Conservation (phyloP, 345 rosid genomes). For the Salix caprea region DNA sequence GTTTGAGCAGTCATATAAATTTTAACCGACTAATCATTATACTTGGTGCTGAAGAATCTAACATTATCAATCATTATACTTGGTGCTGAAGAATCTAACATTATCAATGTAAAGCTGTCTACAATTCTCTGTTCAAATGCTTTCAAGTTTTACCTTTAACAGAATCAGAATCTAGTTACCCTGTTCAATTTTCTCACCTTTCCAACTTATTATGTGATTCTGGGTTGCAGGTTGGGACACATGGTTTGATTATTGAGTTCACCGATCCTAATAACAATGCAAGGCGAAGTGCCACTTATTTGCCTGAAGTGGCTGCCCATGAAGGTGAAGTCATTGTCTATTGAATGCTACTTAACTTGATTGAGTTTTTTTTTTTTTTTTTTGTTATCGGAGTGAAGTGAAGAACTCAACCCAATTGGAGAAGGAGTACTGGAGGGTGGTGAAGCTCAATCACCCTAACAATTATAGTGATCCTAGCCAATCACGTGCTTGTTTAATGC, state of each 20-base stretch:
- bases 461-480: background rate
- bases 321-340: conserved; percentile 50
- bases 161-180: background rate
- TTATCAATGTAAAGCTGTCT: background rate
- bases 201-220: background rate
- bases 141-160: background rate
- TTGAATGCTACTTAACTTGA: background rate
- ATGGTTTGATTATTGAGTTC: conserved; percentile 92
- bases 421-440: background rate
- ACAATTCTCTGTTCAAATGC: background rate
- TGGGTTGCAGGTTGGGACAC: conserved; percentile 67
- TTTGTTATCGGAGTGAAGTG: background rate
- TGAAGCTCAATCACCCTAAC: background rate
- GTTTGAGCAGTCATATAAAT: background rate
- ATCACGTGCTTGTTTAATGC: background rate
- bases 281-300: conserved; percentile 84
- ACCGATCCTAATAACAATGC: conserved; percentile 57
- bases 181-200: background rate
- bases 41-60: no score
- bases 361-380: background rate
- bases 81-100: no score
- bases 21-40: background rate
- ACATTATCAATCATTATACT: no score
- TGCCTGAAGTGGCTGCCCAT: conserved; percentile 97
- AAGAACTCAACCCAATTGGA: background rate